phyloP scores from a whole-genome alignment of 768 basidiomycete species.

The Chalciporus pseudorubinellus region DNA sequence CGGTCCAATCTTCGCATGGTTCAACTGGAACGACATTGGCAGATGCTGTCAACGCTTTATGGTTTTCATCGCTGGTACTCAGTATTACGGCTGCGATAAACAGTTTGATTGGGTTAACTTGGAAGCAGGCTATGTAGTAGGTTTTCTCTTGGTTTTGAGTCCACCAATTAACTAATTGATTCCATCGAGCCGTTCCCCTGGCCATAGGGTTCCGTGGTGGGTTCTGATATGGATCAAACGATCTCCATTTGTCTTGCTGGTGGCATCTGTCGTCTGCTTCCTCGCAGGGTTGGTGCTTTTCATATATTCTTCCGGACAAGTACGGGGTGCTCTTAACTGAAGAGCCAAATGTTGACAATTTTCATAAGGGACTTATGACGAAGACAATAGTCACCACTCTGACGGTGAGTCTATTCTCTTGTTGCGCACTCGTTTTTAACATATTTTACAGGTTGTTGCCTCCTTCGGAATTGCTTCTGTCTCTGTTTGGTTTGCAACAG shows the following conservation, averaged over 20 bases:
- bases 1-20: slow-evolving; percentile 46
- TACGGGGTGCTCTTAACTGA: slow-evolving; percentile 35
- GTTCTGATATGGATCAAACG: slow-evolving; percentile 81
- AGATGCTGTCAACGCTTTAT: slow-evolving; percentile 49
- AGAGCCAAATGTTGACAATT: slow-evolving; percentile 22
- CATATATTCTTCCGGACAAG: slow-evolving; percentile 71
- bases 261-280: slow-evolving; percentile 81
- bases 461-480: slow-evolving; percentile 48
- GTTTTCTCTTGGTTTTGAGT: slow-evolving; percentile 22
- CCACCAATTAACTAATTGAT: slow-evolving; percentile 15
- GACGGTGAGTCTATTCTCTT: slow-evolving; percentile 39
- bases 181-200: slow-evolving; percentile 46
- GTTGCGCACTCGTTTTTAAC: slow-evolving; percentile 13
- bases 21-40: slow-evolving; percentile 34
- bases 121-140: slow-evolving; percentile 59
- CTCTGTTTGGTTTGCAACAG: slow-evolving; percentile 52
- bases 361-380: slow-evolving; percentile 51
- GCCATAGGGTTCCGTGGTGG: slow-evolving; percentile 57
- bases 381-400: slow-evolving; percentile 76
- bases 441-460: slow-evolving; percentile 31
- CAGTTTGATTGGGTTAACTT: slow-evolving; percentile 49
- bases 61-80: slow-evolving; percentile 55
- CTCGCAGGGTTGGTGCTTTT: slow-evolving; percentile 76
- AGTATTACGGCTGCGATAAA: slow-evolving; percentile 55
- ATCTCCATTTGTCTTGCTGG: slow-evolving; percentile 78